Evolutionary conservation across 148 eudicot species (phyloP).

Genomic region (Pouteria glomerata): DNA sequence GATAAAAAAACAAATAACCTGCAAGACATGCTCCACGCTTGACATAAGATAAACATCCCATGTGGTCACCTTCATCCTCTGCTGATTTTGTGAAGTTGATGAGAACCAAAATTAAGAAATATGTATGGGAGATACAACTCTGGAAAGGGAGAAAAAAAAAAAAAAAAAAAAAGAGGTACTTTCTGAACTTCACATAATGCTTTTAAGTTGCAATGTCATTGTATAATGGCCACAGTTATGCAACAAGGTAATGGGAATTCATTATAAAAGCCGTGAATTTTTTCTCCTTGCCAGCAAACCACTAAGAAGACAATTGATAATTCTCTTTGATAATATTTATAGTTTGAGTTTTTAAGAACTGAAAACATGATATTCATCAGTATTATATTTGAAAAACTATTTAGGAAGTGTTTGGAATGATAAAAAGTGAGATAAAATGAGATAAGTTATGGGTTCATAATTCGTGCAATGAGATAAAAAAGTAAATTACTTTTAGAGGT

Average conservation of each 20-base stretch:
- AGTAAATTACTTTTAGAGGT: too few species aligned
- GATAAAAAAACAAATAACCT: conserved; percentile 38
- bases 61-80: conserved; percentile 53
- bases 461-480: too few species aligned
- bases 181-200: conserved; percentile 4
- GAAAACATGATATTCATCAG: background rate
- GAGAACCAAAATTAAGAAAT: background rate
- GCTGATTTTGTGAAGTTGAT: conserved; percentile 12
- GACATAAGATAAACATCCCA: conserved; percentile 60
- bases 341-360: background rate
- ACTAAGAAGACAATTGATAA: background rate
- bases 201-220: background rate
- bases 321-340: background rate
- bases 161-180: background rate
- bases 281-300: background rate
- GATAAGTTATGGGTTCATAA: too few species aligned
- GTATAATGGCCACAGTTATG: background rate
- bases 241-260: background rate
- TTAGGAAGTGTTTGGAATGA: too few species aligned
- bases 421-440: too few species aligned
- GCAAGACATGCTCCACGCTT: conserved; percentile 79
- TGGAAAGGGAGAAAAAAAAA: background rate
- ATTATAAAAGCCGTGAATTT: background rate
- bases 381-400: too few species aligned
- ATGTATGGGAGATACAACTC: background rate